Percentiles rank a stretch among this genome's conserved stretches.
These are phyloP conservation scores for Clarireedia hainanense DNA, from an alignment of 2,329 filamentous ascomycete species.

Conservation along the genomic window DNA sequence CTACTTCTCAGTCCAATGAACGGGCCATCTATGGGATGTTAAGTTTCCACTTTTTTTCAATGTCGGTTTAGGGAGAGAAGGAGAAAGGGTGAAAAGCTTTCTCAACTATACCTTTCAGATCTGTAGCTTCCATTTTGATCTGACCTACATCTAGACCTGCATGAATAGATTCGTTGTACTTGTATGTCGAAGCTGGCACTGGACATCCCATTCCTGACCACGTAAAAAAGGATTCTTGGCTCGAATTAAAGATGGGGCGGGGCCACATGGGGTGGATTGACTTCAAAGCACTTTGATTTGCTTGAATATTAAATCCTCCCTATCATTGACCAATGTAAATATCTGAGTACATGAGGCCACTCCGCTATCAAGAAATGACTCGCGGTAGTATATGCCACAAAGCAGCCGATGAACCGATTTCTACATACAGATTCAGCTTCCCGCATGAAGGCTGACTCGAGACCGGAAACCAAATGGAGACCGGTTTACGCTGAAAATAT, in stretches of 20 bases:
- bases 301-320: neutral
- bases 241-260: neutral
- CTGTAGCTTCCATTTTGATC: slow-evolving; percentile 2
- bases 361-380: slow-evolving; percentile 7
- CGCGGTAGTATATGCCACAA: slow-evolving; percentile 5
- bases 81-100: neutral
- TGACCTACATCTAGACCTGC: slow-evolving; percentile 8
- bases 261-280: neutral
- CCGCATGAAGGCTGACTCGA: neutral
- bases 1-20: neutral
- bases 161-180: neutral
- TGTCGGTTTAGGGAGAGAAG: neutral
- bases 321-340: slow-evolving; percentile 4
- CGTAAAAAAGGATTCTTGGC: slow-evolving; percentile 1
- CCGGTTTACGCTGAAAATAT: neutral
- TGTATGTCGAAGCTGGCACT: neutral
- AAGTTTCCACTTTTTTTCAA: neutral
- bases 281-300: neutral
- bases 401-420: slow-evolving; percentile 3
- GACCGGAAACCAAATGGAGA: neutral
- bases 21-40: neutral
- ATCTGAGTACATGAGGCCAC: slow-evolving; percentile 2
- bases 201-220: slow-evolving; percentile 8
- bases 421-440: neutral
- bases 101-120: neutral